Evolutionary conservation across 371 early-diverging fungal species (phyloP), one percentile per base, ranked within the genome.

Genomic region (Nosema muscidifuracis): DNA sequence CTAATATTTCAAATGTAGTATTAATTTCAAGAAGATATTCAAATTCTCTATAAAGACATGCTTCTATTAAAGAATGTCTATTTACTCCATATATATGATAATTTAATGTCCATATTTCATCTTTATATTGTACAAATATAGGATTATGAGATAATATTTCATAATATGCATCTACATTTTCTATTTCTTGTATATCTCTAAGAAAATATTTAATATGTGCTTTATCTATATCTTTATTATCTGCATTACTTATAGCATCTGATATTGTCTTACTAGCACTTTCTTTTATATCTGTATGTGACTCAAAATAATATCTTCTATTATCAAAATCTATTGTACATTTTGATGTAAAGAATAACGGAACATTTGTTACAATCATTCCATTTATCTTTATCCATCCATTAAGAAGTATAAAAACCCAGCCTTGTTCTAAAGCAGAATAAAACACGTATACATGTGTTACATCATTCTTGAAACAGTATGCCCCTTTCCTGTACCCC

Each of bases 321-420:
- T 53, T 53, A 28, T 53, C 55, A 26, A 53, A 15, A 15, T 26
- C 28, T 24, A 53, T 26, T 15, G 18, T 53, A 53, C 55, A 53
- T 53, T 26, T 6, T 13, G 47, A n/a, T 53, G 9, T 26, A 9
- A 26, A 6, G 16, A 53, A 12, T 6, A 6, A 6, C 30, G 24
- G 24, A 10, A 34, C 34, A 12, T 34, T 34, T n/a, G 1, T 34
- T 34, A 3, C 58, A 2, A 58, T 10, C 1, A 34, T 24, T 58
- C 20, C 33, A 36, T 34, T 34, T 24, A 58, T 22, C 26, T 58
- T 58, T 10, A 58, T 58, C 58, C 58, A 58, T 3, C 58, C 58
- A 58, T 34, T 58, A 16, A 34, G 10, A 6, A 58, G 36, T 22
- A 58, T n/a, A 34, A 26, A 16, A 33, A 24, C 16, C 58, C 58